These are phyloP conservation scores for Aspergillus nanangensis DNA, from an alignment of 495 filamentous ascomycete genomes.

Conservation along the genomic window DNA sequence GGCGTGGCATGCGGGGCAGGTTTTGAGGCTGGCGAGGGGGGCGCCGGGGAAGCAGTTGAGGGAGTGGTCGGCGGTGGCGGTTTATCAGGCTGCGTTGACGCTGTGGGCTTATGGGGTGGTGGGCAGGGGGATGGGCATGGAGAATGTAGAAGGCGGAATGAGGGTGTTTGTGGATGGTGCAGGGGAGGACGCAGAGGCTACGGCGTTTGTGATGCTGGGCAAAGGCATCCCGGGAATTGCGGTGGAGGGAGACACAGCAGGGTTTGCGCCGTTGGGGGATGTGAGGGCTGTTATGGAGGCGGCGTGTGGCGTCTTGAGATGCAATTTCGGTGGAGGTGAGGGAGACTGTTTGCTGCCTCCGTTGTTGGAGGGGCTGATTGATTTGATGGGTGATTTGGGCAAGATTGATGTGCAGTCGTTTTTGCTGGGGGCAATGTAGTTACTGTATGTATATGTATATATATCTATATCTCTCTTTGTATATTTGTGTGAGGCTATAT, in stretches of 20 bases:
- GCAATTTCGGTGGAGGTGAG: not conserved
- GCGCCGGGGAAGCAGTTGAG: not conserved
- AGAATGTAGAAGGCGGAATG: not conserved
- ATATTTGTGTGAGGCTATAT: not conserved
- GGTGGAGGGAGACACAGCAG: not conserved
- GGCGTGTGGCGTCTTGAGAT: not conserved
- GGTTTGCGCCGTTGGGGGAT: not conserved
- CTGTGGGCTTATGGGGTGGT: slow-evolving; percentile 2
- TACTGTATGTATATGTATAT: not conserved
- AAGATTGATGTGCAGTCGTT: not conserved
- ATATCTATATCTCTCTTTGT: not conserved
- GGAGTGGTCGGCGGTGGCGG: not conserved
- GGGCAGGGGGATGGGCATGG: not conserved
- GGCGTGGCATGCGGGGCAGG: not conserved
- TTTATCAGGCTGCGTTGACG: not conserved
- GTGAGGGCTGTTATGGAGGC: not conserved
- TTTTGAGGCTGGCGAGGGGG: not conserved
- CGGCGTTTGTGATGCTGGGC: not conserved
- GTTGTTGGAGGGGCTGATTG: not conserved
- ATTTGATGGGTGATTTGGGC: not conserved
- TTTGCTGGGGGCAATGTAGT: not conserved
- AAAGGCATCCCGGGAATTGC: not conserved
- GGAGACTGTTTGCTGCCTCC: not conserved
- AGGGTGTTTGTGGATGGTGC: not conserved
- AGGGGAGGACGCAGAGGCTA: not conserved